A percentile compares a stretch with the other conserved stretches of the same genome.
Evolutionary conservation across 1,284 basidiomycete genomes (phyloP).

Genomic region (Austropuccinia psidii): DNA sequence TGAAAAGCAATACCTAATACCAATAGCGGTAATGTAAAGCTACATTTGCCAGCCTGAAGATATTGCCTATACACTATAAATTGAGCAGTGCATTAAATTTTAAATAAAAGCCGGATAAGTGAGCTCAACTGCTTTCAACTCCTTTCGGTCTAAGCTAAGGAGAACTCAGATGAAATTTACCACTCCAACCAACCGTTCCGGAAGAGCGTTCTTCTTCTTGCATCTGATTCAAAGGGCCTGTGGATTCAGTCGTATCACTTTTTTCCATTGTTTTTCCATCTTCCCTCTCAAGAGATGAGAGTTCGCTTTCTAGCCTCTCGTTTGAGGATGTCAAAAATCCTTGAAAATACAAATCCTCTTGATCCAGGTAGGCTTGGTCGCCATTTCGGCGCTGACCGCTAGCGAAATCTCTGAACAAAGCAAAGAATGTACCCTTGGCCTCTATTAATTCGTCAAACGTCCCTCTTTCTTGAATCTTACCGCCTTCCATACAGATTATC

Average conservation of each 20-base stretch:
- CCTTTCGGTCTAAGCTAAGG: neutral
- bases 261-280: conserved; percentile 48
- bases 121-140: no score
- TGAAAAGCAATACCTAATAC: conserved; percentile 56
- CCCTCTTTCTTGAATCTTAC: conserved; percentile 66
- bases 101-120: neutral
- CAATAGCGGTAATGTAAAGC: conserved; percentile 57
- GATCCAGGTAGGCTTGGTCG: neutral
- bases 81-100: neutral
- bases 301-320: conserved; percentile 48
- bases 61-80: conserved; percentile 60
- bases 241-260: conserved; percentile 60
- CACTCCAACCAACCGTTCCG: neutral
- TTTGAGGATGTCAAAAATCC: conserved; percentile 39
- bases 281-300: conserved; percentile 39
- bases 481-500: conserved; percentile 59
- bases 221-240: neutral
- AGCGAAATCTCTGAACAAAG: conserved; percentile 62
- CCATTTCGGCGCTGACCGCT: conserved; percentile 46
- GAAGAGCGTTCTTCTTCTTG: conserved; percentile 6
- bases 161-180: neutral
- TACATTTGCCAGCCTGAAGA: conserved; percentile 58
- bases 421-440: conserved; percentile 60
- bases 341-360: conserved; percentile 45
- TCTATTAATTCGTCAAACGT: conserved; percentile 63